Base-by-base conservation (phyloP, 495 filamentous ascomycete species). In the Polyplosphaeria fusca region DNA sequence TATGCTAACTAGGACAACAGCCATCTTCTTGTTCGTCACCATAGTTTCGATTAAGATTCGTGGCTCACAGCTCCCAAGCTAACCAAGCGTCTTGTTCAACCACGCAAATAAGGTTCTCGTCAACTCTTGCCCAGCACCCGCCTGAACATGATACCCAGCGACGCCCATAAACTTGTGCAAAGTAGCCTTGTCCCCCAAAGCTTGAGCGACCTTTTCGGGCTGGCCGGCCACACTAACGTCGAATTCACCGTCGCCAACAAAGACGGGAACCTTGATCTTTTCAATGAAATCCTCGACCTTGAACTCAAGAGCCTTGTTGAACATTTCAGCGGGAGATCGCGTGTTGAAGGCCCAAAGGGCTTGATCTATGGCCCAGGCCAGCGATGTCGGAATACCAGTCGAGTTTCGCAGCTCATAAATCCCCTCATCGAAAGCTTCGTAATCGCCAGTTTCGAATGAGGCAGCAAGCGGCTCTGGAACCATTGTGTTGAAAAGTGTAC, bases 271-370 rank as follows among this genome's bases (percentile, higher is more conserved):
- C 43, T 22, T 7, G 23, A 47, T 47, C 43, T 27, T 22, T 4
- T 9, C 43, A 4, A 18, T 32, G 13, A 38, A 4, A 40, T 26
- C 19, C 3, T 23, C 13, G 12, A 19, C 2, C 18, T 14, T 22
- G 45, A 20, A 59, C 25, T 66, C 42, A 1, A 49, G 52, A 22
- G 51, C 4, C 70, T 51, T 4, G 2, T 71, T 35, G 11, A 51
- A 46, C 46, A 63, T 74, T 0, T 74, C 58, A 39, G 55, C 72
- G 22, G 68, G 47, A 18, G 64, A 69, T 9, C 55, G 19, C 3
- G 53, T 66, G 5, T 74, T 65, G 58, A 76, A 79, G 5, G 64
- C 26, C 70, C 71, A 78, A 2, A 73, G 43, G 1, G 73, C 74
- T 28, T 77, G 74, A 37, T 72, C 56, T 13, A 76, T 43, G 32